phyloP scores from a whole-genome alignment of 257 asterid species.

The Nicotiana otophora region DNA sequence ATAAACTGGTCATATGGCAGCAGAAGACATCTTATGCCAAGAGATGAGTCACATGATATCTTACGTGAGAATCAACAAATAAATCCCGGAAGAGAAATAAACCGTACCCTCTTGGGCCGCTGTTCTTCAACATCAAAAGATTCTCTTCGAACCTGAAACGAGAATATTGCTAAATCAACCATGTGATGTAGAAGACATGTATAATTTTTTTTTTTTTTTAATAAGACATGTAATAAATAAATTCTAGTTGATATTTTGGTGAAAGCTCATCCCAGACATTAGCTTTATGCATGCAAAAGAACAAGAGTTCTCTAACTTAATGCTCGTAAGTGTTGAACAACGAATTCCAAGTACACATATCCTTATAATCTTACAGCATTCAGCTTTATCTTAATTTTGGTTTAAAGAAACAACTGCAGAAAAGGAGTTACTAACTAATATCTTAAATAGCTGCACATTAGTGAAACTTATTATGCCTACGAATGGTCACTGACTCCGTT shows the following conservation, averaged over 20 bases:
- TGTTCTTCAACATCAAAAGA: constrained; percentile 30
- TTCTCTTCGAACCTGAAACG: constrained; percentile 58
- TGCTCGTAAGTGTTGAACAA: background rate
- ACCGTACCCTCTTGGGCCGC: constrained; percentile 55
- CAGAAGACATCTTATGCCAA: background rate
- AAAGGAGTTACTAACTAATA: background rate
- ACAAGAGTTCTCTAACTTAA: background rate
- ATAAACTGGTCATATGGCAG: background rate
- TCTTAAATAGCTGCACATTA: background rate
- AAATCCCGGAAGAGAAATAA: background rate
- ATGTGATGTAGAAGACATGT: background rate
- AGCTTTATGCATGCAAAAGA: background rate
- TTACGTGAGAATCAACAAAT: constrained; percentile 6
- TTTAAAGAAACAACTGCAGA: background rate
- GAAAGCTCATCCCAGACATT: background rate
- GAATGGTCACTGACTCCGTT: background rate
- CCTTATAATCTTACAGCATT: background rate
- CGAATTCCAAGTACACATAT: background rate
- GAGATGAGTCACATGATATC: background rate
- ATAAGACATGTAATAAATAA: background rate
- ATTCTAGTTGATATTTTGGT: background rate
- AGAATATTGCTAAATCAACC: background rate
- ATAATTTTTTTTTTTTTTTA: background rate
- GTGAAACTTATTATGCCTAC: background rate
- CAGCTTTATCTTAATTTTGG: background rate